phyloP scores from a whole-genome alignment of 805 yeast species.

The Gaillardinia entomophila region DNA sequence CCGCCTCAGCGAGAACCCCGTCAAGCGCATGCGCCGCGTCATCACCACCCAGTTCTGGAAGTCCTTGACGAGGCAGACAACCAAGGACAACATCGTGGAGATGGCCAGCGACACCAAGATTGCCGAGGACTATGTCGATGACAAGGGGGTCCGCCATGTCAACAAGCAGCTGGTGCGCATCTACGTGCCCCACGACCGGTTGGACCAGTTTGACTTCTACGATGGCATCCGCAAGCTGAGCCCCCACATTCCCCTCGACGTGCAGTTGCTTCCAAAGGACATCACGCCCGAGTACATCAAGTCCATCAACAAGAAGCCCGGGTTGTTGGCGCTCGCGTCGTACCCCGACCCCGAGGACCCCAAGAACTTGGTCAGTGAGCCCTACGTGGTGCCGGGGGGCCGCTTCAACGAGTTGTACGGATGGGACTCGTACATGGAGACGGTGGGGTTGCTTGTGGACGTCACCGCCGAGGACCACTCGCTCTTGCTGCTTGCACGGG shows the following conservation, averaged over 20 bases:
- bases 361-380: constrained; percentile 54
- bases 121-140: constrained; percentile 39
- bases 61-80: constrained; percentile 65
- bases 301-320: constrained; percentile 77
- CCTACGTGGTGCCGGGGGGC: constrained; percentile 96
- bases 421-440: constrained; percentile 95
- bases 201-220: constrained; percentile 71
- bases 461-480: constrained; percentile 23
- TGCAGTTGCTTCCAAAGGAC: constrained; percentile 67
- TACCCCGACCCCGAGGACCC: constrained; percentile 51
- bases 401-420: constrained; percentile 95
- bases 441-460: constrained; percentile 72
- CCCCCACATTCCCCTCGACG: constrained; percentile 60
- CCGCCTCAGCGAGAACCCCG: constrained; percentile 83
- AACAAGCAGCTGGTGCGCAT: constrained; percentile 64
- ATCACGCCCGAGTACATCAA: constrained; percentile 75
- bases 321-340: constrained; percentile 77
- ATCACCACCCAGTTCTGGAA: constrained; percentile 79
- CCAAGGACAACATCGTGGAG: constrained; percentile 51
- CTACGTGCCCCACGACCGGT: constrained; percentile 65
- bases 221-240: constrained; percentile 43
- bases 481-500: constrained; percentile 66
- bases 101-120: constrained; percentile 81
- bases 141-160: constrained; percentile 19
- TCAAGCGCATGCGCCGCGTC: constrained; percentile 64